Evolutionary conservation across 805 yeast genomes (phyloP).

Genomic region (Blastobotrys parvus): DNA sequence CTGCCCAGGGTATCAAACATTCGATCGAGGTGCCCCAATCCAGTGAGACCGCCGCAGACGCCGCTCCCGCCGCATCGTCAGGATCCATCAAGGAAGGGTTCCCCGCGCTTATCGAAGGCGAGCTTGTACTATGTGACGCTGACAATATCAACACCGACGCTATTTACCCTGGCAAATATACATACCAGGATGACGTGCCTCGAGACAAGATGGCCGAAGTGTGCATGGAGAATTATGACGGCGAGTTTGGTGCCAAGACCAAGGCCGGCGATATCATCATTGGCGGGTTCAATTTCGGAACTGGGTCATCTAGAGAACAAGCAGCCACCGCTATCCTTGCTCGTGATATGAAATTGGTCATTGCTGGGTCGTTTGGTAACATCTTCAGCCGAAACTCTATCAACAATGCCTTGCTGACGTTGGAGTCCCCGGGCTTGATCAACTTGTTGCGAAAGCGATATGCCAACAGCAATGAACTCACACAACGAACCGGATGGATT

Average conservation of each 20-base stretch:
- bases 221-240: constrained; percentile 97
- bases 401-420: constrained; percentile 88
- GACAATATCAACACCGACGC: constrained; percentile 94
- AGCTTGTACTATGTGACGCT: constrained; percentile 89
- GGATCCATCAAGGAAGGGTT: constrained; percentile 84
- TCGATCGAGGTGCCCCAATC: constrained; percentile 25
- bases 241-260: constrained; percentile 76
- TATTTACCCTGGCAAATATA: constrained; percentile 97
- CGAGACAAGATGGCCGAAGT: constrained; percentile 96
- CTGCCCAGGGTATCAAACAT: constrained; percentile 41
- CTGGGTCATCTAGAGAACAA: constrained; percentile 98
- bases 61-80: constrained; percentile 31
- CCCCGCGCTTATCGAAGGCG: constrained; percentile 86
- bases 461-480: constrained; percentile 51
- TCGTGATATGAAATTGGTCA: constrained; percentile 84
- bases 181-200: constrained; percentile 96
- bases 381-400: constrained; percentile 93
- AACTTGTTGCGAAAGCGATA: constrained; percentile 65
- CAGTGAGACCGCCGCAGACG: constrained; percentile 25
- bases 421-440: constrained; percentile 87
- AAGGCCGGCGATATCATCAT: constrained; percentile 82
- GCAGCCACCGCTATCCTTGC: constrained; percentile 98
- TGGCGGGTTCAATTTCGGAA: constrained; percentile 93
- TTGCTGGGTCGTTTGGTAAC: constrained; percentile 96
- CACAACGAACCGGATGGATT: constrained; percentile 91